A percentile compares a stretch with the other conserved stretches of the same genome.
Evolutionary conservation across 2,329 filamentous ascomycete genomes (phyloP).

Genomic region (Pyrenochaeta sp.): DNA sequence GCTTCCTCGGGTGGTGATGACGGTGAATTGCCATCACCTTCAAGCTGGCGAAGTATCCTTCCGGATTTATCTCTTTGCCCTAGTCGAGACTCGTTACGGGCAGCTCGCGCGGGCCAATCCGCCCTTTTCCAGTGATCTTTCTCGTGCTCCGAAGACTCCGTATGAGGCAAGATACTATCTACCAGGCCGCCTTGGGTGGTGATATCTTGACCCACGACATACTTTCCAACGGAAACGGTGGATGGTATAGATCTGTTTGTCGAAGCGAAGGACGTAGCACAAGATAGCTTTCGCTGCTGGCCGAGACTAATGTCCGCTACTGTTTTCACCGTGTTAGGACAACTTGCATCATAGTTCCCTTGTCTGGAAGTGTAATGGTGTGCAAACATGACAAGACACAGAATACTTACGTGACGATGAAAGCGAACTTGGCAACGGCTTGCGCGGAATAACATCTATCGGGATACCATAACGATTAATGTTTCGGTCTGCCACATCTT

Average conservation of each 20-base stretch:
- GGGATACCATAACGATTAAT: slow-evolving; percentile 22
- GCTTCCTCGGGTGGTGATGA: too few relatives aligned
- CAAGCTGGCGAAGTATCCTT: too few relatives aligned
- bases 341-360: too few relatives aligned
- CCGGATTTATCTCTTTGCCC: neutral
- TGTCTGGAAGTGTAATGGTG: too few relatives aligned
- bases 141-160: slow-evolving; percentile 2
- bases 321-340: too few relatives aligned
- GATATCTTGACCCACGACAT: slow-evolving; percentile 9
- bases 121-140: slow-evolving; percentile 8
- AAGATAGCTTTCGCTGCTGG: too few relatives aligned
- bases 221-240: slow-evolving; percentile 4
- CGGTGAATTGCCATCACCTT: too few relatives aligned
- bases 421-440: slow-evolving; percentile 10
- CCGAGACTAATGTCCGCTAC: too few relatives aligned
- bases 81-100: slow-evolving; percentile 7
- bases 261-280: slow-evolving; percentile 4
- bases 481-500: slow-evolving; percentile 53
- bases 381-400: too few relatives aligned
- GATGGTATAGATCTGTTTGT: slow-evolving; percentile 9
- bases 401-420: neutral
- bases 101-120: slow-evolving; percentile 8
- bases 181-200: slow-evolving; percentile 12
- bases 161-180: slow-evolving; percentile 15
- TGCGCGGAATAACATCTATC: slow-evolving; percentile 6